Evolutionary conservation across 2,329 filamentous ascomycete genomes (phyloP).

Genomic region (Rhinocladiella mackenziei): DNA sequence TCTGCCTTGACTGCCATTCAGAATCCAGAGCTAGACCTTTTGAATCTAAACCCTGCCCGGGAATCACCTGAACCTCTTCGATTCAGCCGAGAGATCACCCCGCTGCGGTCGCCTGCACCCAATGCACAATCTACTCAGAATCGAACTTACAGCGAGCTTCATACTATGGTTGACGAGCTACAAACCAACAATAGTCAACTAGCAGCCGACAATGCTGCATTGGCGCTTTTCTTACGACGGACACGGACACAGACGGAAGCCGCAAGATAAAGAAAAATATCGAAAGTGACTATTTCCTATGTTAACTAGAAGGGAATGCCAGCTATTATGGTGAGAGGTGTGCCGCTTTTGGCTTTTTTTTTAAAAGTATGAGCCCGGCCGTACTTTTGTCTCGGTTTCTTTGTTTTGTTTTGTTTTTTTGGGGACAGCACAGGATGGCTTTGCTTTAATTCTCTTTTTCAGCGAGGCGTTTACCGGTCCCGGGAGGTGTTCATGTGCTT

Average conservation of each 20-base stretch:
- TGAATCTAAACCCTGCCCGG: conserved; percentile 1
- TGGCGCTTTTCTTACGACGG: conserved; percentile 13
- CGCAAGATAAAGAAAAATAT: no score
- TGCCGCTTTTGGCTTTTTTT: no score
- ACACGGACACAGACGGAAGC: conserved; percentile 24
- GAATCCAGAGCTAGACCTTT: conserved; percentile 6
- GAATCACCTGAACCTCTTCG: background rate
- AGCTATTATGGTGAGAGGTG: no score
- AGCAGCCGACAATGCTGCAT: conserved; percentile 11
- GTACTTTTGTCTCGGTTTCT: no score
- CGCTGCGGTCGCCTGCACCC: conserved; percentile 7
- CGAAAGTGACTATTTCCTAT: background rate
- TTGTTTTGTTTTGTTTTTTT: no score
- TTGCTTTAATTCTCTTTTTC: background rate
- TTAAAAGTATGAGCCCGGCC: no score
- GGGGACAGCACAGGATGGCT: background rate
- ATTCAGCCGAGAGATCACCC: background rate
- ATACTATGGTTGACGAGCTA: conserved; percentile 14
- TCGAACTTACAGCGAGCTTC: conserved; percentile 5
- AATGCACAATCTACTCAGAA: background rate
- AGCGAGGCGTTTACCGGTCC: conserved; percentile 5
- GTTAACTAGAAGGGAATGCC: background rate
- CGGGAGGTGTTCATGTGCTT: no score
- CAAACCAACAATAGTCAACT: conserved; percentile 15
- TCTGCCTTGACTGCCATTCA: conserved; percentile 14